Percentiles rank a stretch among this genome's conserved stretches.
These are phyloP conservation scores for Ceratobasidium sp. DNA, from an alignment of 1,284 basidiomycete species.

Conservation along the genomic window DNA sequence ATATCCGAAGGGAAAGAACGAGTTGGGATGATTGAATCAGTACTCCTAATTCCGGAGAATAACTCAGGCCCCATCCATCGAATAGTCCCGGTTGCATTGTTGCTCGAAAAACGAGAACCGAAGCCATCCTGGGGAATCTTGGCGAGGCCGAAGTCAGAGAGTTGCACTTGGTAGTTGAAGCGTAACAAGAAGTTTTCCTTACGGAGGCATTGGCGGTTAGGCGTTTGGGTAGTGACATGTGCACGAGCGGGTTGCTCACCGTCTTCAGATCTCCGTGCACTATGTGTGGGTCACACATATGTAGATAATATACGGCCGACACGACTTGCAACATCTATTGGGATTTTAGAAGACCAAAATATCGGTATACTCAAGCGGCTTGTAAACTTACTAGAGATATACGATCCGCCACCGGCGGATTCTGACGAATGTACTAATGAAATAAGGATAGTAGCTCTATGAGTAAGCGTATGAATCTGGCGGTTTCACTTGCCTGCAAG, in stretches of 20 bases:
- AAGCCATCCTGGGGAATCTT: conserved; percentile 24
- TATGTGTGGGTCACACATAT: conserved; percentile 14
- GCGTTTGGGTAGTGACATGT: too few species aligned
- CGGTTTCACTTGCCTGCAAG: not conserved
- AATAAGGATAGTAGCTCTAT: too few species aligned
- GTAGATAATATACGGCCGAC: conserved; percentile 29
- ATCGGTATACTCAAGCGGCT: not conserved
- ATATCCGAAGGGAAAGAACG: conserved; percentile 36
- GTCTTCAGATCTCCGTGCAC: conserved; percentile 39
- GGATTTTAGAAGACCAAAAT: not conserved
- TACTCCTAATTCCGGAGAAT: not conserved
- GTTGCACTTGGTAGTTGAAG: conserved; percentile 28
- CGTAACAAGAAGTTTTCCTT: conserved; percentile 38
- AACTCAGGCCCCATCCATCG: conserved; percentile 43
- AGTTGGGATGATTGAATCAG: not conserved
- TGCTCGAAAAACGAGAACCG: conserved; percentile 15
- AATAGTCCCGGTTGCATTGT: not conserved
- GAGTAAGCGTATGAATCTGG: too few species aligned
- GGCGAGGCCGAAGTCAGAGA: conserved; percentile 35
- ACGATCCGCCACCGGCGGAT: conserved; percentile 6
- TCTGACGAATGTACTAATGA: too few species aligned
- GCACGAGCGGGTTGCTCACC: conserved; percentile 6
- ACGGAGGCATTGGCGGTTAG: not conserved
- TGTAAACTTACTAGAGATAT: conserved; percentile 19
- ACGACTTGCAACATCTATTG: conserved; percentile 19